Conservation (phyloP, 257 asterid genomes). For the Voacanga thouarsii region DNA sequence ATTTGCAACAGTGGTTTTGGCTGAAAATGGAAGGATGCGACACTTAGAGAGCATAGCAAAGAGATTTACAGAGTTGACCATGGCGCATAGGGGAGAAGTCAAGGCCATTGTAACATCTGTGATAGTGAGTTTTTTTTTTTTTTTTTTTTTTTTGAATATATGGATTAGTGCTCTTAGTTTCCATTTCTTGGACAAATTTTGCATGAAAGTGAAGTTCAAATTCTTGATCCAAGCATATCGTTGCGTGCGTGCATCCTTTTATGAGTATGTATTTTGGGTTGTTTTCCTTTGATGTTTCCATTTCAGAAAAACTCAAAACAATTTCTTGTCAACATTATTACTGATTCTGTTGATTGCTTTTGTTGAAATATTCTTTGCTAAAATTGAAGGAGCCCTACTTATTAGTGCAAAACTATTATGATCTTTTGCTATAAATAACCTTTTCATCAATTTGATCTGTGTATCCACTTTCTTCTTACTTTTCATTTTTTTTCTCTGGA, state of each 20-base stretch:
- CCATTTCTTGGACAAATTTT: background rate
- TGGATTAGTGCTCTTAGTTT: background rate
- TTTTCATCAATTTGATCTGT: background rate
- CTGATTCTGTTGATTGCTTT: background rate
- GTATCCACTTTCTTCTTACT: background rate
- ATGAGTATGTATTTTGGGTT: too few species aligned
- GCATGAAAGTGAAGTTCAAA: background rate
- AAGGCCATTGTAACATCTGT: constrained; percentile 78
- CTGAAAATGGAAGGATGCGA: constrained; percentile 76
- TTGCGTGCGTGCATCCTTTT: too few species aligned
- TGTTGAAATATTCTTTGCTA: background rate
- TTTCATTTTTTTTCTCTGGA: background rate
- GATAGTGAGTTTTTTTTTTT: too few species aligned
- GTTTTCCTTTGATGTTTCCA: background rate
- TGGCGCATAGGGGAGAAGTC: constrained; percentile 92
- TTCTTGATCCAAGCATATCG: background rate
- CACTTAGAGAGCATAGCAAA: constrained; percentile 44
- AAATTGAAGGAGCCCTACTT: background rate
- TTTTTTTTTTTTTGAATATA: constrained; percentile 12
- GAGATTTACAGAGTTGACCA: constrained; percentile 65
- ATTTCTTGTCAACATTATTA: background rate
- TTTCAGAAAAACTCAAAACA: background rate
- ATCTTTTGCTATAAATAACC: background rate
- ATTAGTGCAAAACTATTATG: background rate
- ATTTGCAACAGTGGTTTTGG: constrained; percentile 51